Evolutionary conservation across 768 basidiomycete genomes (phyloP).

Genomic region (Trametes cingulata): DNA sequence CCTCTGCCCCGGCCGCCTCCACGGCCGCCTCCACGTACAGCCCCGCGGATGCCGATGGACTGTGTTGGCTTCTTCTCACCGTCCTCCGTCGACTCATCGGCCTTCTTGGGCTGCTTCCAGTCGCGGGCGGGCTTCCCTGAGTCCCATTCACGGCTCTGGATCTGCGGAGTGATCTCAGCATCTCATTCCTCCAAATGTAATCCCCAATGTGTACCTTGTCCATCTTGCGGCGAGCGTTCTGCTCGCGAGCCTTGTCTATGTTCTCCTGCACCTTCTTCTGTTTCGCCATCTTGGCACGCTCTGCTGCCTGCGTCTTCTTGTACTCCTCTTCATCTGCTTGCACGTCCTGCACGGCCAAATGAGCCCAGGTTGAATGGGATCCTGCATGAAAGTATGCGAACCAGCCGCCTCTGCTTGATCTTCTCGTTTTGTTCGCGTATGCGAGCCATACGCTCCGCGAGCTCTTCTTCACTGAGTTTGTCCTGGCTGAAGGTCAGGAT

Average conservation of each 20-base stretch:
- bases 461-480: constrained; percentile 66
- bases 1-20: constrained; percentile 26
- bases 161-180: constrained; percentile 23
- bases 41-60: constrained; percentile 31
- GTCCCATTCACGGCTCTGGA: constrained; percentile 81
- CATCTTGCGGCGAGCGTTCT: constrained; percentile 79
- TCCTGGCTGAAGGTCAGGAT: constrained; percentile 44
- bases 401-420: constrained; percentile 69
- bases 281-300: constrained; percentile 57
- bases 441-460: constrained; percentile 66
- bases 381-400: constrained; percentile 32
- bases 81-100: constrained; percentile 11
- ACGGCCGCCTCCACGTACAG: constrained; percentile 26
- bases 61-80: constrained; percentile 16
- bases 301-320: constrained; percentile 64
- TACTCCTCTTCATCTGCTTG: constrained; percentile 82
- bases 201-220: constrained; percentile 45
- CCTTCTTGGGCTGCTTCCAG: constrained; percentile 21
- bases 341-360: constrained; percentile 55
- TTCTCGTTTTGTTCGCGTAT: constrained; percentile 75
- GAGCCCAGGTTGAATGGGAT: neutral
- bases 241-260: constrained; percentile 70
- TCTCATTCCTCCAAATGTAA: neutral
- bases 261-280: constrained; percentile 67
- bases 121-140: constrained; percentile 55